Base-by-base conservation (phyloP, 306 rosid species). In the Dryas octopetala region DNA sequence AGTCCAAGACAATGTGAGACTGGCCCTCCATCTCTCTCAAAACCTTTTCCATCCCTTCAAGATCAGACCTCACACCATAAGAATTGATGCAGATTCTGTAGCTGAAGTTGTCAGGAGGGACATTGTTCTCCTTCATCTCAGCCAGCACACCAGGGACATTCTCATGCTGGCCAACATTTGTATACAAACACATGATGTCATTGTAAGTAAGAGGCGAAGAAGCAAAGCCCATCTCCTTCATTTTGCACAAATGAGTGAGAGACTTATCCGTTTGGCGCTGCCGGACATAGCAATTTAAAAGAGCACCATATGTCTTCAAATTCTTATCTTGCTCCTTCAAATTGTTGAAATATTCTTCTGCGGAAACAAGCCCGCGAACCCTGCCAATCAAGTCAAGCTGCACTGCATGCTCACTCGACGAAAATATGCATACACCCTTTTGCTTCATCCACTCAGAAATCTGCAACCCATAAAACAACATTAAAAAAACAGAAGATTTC, bases 11-110 rank as follows among this genome's bases (percentile, higher is more conserved):
- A 70, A 91, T 79, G 70, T 86, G 75, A 41, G 87, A 61, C 83
- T 83, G 91, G 68, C 76, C 41, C 80, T 91, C 93, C 97, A 95
- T 90, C 79, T 91, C 96, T 55, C 75, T 78, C 77, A 95, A 82
- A 67, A 82, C 74, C 59, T 44, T 82, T 60, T 86, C 87, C 83
- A 91, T 78, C 76, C 88, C 91, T 66, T 79, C 89, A 40, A 89
- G 59, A 80, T 95, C 89, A 49, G 88, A 84, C 78, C 88, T 85
- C 60, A 38, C 83, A 2, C 96, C 93, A 51, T 70, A 87, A 26
- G 97, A 89, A 76, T 87, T 91, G 71, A 94, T 89, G 78, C 95
- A 89, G 76, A 94, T 86, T 85, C 97, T 86, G 78, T 94, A 91
- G 67, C 96, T 88, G 76, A 82, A 90, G 71, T 90, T 91, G 69